These are phyloP conservation scores for Coemansia sp. DNA, from an alignment of 192 early-diverging fungal genomes.

Conservation along the genomic window DNA sequence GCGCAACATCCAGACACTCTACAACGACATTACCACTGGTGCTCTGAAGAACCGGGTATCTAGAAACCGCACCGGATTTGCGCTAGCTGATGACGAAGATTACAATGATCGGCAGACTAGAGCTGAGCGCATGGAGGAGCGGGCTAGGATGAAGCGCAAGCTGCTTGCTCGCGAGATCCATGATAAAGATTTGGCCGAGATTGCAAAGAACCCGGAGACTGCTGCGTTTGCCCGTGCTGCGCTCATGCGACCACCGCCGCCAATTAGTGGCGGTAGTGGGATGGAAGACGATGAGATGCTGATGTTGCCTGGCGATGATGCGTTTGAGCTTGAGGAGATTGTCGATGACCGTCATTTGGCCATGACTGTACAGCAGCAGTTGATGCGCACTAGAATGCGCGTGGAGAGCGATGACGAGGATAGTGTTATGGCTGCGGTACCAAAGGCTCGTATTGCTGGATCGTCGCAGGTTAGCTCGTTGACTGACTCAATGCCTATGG, in stretches of 20 bases:
- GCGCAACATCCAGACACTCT: slow-evolving; percentile 38
- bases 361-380: slow-evolving; percentile 26
- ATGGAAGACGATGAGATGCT: slow-evolving; percentile 26
- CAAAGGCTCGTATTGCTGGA: neutral
- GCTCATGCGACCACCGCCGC: slow-evolving; percentile 37
- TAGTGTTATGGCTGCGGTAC: neutral
- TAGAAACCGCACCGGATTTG: slow-evolving; percentile 17
- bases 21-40: slow-evolving; percentile 48
- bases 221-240: slow-evolving; percentile 59
- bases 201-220: slow-evolving; percentile 56
- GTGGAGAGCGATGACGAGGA: slow-evolving; percentile 31
- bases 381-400: slow-evolving; percentile 19
- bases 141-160: slow-evolving; percentile 20
- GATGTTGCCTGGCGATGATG: slow-evolving; percentile 15
- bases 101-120: slow-evolving; percentile 50
- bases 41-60: slow-evolving; percentile 20
- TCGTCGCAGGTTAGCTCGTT: slow-evolving; percentile 12
- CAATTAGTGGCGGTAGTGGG: neutral
- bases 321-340: slow-evolving; percentile 37
- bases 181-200: slow-evolving; percentile 42
- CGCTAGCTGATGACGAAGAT: slow-evolving; percentile 42
- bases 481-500: neutral
- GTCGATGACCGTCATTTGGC: slow-evolving; percentile 32
- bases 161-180: slow-evolving; percentile 44
- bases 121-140: slow-evolving; percentile 53